phyloP scores from a whole-genome alignment of 2,329 filamentous ascomycete species.

The Colletotrichum sp. region DNA sequence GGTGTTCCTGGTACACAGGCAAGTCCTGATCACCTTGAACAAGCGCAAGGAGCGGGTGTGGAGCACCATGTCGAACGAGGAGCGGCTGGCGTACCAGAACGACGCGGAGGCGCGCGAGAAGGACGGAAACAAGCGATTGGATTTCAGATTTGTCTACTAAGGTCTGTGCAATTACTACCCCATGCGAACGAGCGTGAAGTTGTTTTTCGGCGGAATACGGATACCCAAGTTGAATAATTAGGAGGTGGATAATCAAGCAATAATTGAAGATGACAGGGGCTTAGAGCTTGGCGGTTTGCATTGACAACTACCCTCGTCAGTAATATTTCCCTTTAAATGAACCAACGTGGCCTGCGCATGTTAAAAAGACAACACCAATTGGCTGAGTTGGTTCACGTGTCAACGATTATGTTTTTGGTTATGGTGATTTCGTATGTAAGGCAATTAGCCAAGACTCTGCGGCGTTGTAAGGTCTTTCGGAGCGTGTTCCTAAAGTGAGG shows the following conservation, averaged over 20 bases:
- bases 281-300: background rate
- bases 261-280: background rate
- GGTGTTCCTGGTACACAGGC: slow-evolving; percentile 54
- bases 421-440: background rate
- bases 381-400: background rate
- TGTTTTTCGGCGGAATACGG: background rate
- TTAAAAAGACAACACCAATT: background rate
- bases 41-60: slow-evolving; percentile 39
- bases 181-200: background rate
- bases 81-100: slow-evolving; percentile 35
- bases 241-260: background rate
- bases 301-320: background rate
- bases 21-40: slow-evolving; percentile 44
- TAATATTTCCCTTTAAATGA: background rate
- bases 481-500: background rate
- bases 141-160: slow-evolving; percentile 21
- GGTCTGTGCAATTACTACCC: background rate
- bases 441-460: background rate
- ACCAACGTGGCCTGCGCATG: background rate
- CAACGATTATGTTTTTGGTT: background rate
- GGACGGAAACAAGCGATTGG: slow-evolving; percentile 48
- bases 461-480: background rate
- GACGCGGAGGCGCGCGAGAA: slow-evolving; percentile 50
- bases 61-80: slow-evolving; percentile 41
- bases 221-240: background rate